phyloP scores from a whole-genome alignment of 2,329 filamentous ascomycete genomes.

The Penicillium sp. region DNA sequence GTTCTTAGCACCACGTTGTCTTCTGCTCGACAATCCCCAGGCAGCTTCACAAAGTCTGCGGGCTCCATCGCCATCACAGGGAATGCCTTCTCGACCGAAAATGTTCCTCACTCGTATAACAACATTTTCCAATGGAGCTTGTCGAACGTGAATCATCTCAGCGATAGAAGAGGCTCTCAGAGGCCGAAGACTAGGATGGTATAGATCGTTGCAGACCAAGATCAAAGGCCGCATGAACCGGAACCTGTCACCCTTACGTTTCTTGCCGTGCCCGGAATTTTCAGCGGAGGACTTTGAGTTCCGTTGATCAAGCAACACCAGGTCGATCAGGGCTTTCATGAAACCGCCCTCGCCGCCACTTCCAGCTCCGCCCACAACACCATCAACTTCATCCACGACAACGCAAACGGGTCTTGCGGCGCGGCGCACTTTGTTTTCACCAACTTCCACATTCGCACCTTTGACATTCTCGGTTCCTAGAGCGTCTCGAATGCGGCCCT shows the following conservation, averaged over 20 bases:
- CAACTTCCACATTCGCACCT: constrained; percentile 52
- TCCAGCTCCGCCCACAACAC: constrained; percentile 77
- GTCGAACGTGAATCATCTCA: constrained; percentile 87
- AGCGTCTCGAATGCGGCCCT: constrained; percentile 83
- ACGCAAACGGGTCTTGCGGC: constrained; percentile 85
- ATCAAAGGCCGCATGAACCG: constrained; percentile 82
- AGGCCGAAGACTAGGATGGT: constrained; percentile 82
- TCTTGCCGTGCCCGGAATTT: constrained; percentile 25
- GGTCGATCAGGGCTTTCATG: constrained; percentile 87
- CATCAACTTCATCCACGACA: constrained; percentile 94
- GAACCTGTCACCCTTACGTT: constrained; percentile 80
- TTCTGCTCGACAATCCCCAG: constrained; percentile 61
- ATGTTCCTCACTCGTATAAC: constrained; percentile 75
- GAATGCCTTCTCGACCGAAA: constrained; percentile 84
- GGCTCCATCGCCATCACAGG: constrained; percentile 84
- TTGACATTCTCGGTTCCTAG: constrained; percentile 93
- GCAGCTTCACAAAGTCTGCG: constrained; percentile 65
- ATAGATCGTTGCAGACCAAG: constrained; percentile 95
- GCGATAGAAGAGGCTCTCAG: constrained; percentile 80
- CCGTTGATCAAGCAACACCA: constrained; percentile 81
- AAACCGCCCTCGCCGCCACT: constrained; percentile 85
- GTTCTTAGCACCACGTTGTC: constrained; percentile 49
- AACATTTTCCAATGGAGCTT: constrained; percentile 82
- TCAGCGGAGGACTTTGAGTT: constrained; percentile 54
- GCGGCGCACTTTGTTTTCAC: constrained; percentile 58